Conservation (phyloP, 805 yeast species). For the Spathaspora arborariae region DNA sequence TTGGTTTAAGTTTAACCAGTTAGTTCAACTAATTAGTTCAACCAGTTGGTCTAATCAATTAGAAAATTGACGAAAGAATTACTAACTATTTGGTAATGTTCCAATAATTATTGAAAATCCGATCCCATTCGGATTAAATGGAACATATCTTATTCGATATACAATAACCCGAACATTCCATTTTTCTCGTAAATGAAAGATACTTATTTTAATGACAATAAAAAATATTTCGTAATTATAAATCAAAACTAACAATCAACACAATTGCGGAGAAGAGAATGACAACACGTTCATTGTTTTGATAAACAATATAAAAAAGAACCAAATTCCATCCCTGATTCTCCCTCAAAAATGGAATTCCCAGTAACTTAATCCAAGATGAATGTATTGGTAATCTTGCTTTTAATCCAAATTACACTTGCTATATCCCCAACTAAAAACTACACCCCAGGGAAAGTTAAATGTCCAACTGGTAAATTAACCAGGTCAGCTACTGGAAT, state of each 20-base stretch:
- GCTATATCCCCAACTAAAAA: not conserved
- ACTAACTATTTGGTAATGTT: too few species aligned
- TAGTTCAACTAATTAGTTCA: too few species aligned
- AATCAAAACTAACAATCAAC: not conserved
- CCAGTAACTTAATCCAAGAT: not conserved
- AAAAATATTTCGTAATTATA: not conserved
- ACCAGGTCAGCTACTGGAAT: constrained; percentile 1
- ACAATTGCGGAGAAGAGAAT: not conserved
- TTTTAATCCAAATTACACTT: not conserved
- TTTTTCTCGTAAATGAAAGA: not conserved
- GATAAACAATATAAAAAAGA: not conserved
- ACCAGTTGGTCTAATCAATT: too few species aligned
- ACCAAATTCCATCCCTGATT: not conserved
- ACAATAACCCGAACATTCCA: not conserved
- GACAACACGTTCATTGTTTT: not conserved
- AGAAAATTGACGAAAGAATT: too few species aligned
- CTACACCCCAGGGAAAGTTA: not conserved
- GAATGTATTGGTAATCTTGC: not conserved
- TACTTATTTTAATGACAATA: not conserved
- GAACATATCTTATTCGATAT: not conserved
- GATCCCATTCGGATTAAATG: too few species aligned
- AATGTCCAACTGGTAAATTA: not conserved
- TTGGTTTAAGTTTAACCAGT: too few species aligned
- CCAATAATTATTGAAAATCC: too few species aligned
- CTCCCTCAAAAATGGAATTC: not conserved